Percentiles rank a stretch among this genome's conserved stretches.
Conservation (phyloP, 805 yeast genomes). For the Pichia gijzeniarum region DNA sequence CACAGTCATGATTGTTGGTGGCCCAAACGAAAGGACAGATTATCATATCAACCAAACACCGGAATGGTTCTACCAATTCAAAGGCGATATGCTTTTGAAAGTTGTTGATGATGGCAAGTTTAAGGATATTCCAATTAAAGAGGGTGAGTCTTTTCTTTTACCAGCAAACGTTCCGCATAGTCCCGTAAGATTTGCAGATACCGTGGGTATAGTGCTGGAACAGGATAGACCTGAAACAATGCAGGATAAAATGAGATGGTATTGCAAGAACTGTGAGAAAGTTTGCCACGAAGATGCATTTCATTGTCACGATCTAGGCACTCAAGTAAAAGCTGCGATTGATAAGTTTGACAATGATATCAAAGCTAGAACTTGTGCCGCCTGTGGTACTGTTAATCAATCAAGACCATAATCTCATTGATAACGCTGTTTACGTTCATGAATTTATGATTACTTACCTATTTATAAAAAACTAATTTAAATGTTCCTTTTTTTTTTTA, state of each 20-base stretch:
- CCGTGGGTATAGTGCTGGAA: slow-evolving; percentile 87
- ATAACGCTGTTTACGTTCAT: too few species aligned
- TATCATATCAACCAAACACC: slow-evolving; percentile 93
- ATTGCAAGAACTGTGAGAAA: slow-evolving; percentile 63
- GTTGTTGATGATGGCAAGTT: slow-evolving; percentile 79
- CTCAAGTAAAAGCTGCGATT: slow-evolving; percentile 84
- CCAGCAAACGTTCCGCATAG: slow-evolving; percentile 86
- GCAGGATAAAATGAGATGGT: slow-evolving; percentile 80
- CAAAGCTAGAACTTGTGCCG: slow-evolving; percentile 60
- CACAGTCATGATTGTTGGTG: slow-evolving; percentile 94
- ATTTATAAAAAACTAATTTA: not conserved
- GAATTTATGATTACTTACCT: too few species aligned
- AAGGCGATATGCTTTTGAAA: slow-evolving; percentile 77
- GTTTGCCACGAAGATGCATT: slow-evolving; percentile 65
- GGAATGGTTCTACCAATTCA: slow-evolving; percentile 84
- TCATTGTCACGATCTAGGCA: slow-evolving; percentile 75
- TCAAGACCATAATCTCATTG: slow-evolving; percentile 50
- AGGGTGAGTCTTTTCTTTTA: slow-evolving; percentile 83
- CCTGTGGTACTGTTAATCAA: slow-evolving; percentile 68
- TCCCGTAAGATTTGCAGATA: slow-evolving; percentile 79
- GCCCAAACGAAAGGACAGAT: slow-evolving; percentile 91
- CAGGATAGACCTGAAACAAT: slow-evolving; percentile 77
- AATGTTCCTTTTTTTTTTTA: not conserved
- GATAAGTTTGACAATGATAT: slow-evolving; percentile 57
- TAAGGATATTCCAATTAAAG: slow-evolving; percentile 65